phyloP scores from a whole-genome alignment of 1,139 yeast genomes.

The Sugiyamaella castrensis region DNA sequence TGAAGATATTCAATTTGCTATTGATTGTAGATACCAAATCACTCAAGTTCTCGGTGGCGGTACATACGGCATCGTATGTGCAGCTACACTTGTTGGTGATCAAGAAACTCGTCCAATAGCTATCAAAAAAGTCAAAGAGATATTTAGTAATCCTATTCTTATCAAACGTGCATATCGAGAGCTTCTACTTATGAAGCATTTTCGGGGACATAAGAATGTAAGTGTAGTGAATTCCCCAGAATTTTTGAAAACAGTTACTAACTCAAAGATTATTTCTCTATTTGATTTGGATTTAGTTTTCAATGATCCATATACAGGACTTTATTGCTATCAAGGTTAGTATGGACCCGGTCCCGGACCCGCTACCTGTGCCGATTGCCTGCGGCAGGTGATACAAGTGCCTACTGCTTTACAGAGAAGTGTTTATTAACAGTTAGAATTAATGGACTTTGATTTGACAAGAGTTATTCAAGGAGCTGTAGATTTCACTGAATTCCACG shows the following conservation, averaged over 20 bases:
- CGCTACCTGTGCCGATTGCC: too few relatives aligned
- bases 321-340: conserved; percentile 65
- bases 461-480: conserved; percentile 66
- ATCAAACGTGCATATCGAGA: conserved; percentile 90
- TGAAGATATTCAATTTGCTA: conserved; percentile 43
- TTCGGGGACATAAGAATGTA: conserved; percentile 80
- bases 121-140: conserved; percentile 80
- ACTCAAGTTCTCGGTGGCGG: conserved; percentile 72
- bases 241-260: conserved; percentile 4
- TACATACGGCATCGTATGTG: conserved; percentile 84
- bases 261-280: conserved; percentile 55
- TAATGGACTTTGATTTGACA: conserved; percentile 76
- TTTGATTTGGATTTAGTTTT: conserved; percentile 70
- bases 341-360: too few relatives aligned
- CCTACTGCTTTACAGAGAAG: too few relatives aligned
- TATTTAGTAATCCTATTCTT: conserved; percentile 78
- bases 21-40: conserved; percentile 62
- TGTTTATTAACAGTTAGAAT: conserved; percentile 63
- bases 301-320: conserved; percentile 69
- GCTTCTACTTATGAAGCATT: conserved; percentile 79
- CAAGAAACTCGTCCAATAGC: conserved; percentile 46
- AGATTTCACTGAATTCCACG: conserved; percentile 79
- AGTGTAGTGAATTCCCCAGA: conserved; percentile 16
- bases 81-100: conserved; percentile 53
- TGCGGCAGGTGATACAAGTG: too few relatives aligned